Percentiles rank a stretch among this genome's conserved stretches.
phyloP scores from a whole-genome alignment of 441 rosid species.

The Hypseocharis bilobata region DNA sequence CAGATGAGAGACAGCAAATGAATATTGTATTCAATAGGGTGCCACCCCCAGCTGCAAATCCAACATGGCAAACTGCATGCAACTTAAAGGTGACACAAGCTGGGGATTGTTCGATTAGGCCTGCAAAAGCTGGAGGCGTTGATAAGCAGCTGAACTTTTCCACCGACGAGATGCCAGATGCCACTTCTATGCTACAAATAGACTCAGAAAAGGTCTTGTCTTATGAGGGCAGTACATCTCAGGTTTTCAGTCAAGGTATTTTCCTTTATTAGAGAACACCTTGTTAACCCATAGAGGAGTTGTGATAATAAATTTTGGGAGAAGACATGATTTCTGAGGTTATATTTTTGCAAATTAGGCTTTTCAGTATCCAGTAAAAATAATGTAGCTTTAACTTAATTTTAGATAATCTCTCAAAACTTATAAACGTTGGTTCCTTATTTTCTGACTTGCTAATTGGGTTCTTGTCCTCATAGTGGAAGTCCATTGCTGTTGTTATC shows the following conservation, averaged over 20 bases:
- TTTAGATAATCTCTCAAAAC: too few species aligned
- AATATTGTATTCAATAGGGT: not conserved
- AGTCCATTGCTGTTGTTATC: not conserved
- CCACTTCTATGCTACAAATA: conserved; percentile 2
- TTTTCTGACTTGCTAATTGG: not conserved
- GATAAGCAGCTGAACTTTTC: not conserved
- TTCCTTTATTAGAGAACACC: not conserved
- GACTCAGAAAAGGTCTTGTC: conserved; percentile 1
- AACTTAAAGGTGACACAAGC: conserved; percentile 11
- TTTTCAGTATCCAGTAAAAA: not conserved
- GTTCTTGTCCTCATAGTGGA: not conserved
- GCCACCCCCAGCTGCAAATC: conserved; percentile 10
- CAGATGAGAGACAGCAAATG: not conserved
- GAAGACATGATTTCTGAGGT: not conserved
- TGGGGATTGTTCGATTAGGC: conserved; percentile 2
- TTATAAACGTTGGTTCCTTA: not conserved
- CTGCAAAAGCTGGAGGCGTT: conserved; percentile 8
- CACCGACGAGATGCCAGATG: not conserved
- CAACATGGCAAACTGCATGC: conserved; percentile 5
- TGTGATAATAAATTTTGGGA: too few species aligned
- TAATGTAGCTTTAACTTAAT: too few species aligned
- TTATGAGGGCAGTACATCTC: conserved; percentile 8
- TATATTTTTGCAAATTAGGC: not conserved
- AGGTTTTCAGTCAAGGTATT: conserved; percentile 12
- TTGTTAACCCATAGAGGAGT: too few species aligned